Evolutionary conservation across 140 eudicot species (phyloP), one percentile per base, ranked within the genome.

Genomic region (Stevia rebaudiana): DNA sequence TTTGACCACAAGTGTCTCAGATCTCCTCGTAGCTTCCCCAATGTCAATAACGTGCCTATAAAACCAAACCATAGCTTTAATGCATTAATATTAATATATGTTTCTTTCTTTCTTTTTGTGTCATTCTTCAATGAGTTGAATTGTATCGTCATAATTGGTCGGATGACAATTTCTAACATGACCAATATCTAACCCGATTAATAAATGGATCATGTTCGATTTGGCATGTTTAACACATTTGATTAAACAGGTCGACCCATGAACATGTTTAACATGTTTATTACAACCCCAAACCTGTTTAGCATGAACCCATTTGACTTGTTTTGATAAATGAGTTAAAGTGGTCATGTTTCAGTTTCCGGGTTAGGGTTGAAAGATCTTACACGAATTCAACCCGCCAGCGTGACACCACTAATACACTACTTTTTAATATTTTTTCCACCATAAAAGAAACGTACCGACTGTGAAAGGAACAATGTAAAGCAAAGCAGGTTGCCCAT

Each of bases 401-500:
- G n/a, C 24, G 24, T 25, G 5, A 16, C 24, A 16, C 22, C 53
- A 11, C 18, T 47, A 6, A 10, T n/a, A n/a, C n/a, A n/a, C n/a
- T n/a, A n/a, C n/a, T n/a, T n/a, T n/a, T n/a, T n/a, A n/a, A n/a
- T n/a, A n/a, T n/a, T 49, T 31, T 16, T 10, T 11, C 16, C 35
- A 31, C 47, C 59, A 33, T 5, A 48, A 47, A 37, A 36, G 9
- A 28, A 49, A 8, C 81, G 8, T 84, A 90, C 97, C 95, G 19
- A 90, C 66, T 39, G 87, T 90, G 81, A 87, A 90, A 10, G 97
- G 97, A 63, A 87, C 97, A 74, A 90, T 90, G 83, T 90, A 90
- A 11, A 90, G 94, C 81, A 90, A 73, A 71, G 97, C 97, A 30
- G 97, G 97, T 78, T 90, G 97, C 39, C 97, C 97, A 74, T 90